Conservation (phyloP, 805 yeast genomes). For the Nakazawaea ambrosiae region DNA sequence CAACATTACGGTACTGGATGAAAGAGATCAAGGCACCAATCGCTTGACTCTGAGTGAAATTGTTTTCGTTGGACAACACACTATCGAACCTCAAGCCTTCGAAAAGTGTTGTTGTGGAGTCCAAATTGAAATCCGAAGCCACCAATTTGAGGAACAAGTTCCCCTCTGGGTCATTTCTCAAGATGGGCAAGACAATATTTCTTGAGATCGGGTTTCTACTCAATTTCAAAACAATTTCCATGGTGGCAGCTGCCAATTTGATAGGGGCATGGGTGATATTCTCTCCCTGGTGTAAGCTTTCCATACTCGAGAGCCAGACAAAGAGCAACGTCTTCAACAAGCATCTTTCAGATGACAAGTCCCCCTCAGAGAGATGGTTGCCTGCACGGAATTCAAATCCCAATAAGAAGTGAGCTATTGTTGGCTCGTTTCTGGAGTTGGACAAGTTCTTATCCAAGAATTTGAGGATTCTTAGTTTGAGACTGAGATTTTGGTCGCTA, state of each 20-base stretch:
- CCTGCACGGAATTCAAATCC: conserved; percentile 54
- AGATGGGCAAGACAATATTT: conserved; percentile 36
- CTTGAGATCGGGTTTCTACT: conserved; percentile 53
- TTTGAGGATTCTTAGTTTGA: conserved; percentile 53
- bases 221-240: conserved; percentile 59
- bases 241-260: conserved; percentile 46
- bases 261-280: conserved; percentile 48
- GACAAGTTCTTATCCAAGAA: conserved; percentile 47
- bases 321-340: conserved; percentile 47
- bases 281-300: conserved; percentile 26
- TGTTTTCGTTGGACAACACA: conserved; percentile 21
- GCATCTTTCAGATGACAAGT: conserved; percentile 47
- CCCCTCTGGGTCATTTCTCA: conserved; percentile 35
- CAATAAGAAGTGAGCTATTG: conserved; percentile 66
- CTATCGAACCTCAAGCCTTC: conserved; percentile 36
- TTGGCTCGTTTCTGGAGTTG: conserved; percentile 32
- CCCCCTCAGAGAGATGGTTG: conserved; percentile 26
- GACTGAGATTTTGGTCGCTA: conserved; percentile 29
- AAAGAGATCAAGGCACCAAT: conserved; percentile 55
- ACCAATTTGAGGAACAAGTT: conserved; percentile 47
- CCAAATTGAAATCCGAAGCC: conserved; percentile 46
- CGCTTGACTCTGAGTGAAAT: conserved; percentile 27
- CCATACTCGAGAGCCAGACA: conserved; percentile 40
- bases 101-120: conserved; percentile 47
- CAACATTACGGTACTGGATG: conserved; percentile 49